phyloP scores from a whole-genome alignment of 169 alveolate genomes.

The Eimeria tenella region DNA sequence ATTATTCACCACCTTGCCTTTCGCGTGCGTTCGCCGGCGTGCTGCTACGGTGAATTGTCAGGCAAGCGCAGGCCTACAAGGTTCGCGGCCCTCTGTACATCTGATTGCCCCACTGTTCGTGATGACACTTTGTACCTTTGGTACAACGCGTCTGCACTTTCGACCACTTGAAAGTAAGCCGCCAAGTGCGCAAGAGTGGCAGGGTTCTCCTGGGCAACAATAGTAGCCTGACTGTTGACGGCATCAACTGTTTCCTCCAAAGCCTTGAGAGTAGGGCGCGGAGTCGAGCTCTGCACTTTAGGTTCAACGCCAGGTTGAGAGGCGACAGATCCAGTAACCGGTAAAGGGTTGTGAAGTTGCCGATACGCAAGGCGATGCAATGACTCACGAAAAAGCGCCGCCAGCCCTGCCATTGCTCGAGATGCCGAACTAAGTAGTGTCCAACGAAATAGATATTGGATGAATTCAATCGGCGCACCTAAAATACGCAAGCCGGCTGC shows the following conservation, averaged over 20 bases:
- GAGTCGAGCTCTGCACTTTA: background rate
- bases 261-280: background rate
- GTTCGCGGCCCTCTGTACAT: slow-evolving; percentile 27
- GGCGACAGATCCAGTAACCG: background rate
- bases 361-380: background rate
- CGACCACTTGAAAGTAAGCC: slow-evolving; percentile 26
- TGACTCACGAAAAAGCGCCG: slow-evolving; percentile 4
- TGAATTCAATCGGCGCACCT: too few species aligned
- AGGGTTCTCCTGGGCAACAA: slow-evolving; percentile 14
- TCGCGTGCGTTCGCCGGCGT: too few species aligned
- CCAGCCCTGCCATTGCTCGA: slow-evolving; percentile 30
- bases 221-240: background rate
- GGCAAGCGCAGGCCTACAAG: slow-evolving; percentile 50
- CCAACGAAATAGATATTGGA: too few species aligned
- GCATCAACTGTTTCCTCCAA: background rate
- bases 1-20: too few species aligned
- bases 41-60: background rate
- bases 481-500: too few species aligned
- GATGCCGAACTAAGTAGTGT: background rate
- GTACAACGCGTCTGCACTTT: slow-evolving; percentile 19
- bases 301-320: background rate
- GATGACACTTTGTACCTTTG: background rate
- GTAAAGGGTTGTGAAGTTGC: background rate
- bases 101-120: background rate
- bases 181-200: slow-evolving; percentile 46